Percentiles rank a stretch among this genome's conserved stretches.
Evolutionary conservation across 2,329 filamentous ascomycete species (phyloP).

Genomic region (Paraphaeosphaeria minitans): DNA sequence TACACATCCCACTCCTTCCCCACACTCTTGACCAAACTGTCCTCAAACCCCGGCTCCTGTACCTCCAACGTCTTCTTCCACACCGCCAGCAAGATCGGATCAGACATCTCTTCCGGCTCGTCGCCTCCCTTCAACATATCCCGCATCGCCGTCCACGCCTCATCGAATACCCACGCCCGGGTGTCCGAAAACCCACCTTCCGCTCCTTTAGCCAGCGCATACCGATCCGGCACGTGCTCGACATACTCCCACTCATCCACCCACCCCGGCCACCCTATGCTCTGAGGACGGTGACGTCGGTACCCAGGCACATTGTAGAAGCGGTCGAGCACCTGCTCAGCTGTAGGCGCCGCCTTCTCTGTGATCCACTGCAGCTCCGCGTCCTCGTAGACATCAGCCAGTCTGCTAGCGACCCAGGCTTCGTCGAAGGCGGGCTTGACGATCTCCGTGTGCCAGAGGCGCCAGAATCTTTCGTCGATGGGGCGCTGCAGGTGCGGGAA

Average conservation of each 20-base stretch:
- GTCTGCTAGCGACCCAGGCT: conserved; percentile 21
- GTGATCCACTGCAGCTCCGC: conserved; percentile 3
- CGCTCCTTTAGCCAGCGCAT: background rate
- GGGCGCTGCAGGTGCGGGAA: conserved; percentile 21
- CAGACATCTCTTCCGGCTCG: conserved; percentile 15
- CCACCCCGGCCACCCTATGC: conserved; percentile 19
- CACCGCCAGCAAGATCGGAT: conserved; percentile 20
- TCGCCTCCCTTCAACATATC: conserved; percentile 21
- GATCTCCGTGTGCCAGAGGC: conserved; percentile 26
- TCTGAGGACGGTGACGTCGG: background rate
- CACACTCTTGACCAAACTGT: conserved; percentile 14
- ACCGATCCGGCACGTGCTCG: background rate
- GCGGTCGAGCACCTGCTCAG: conserved; percentile 6
- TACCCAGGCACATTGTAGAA: background rate
- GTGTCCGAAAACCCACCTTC: conserved; percentile 13
- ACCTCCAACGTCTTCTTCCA: conserved; percentile 10
- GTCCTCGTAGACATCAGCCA: conserved; percentile 7
- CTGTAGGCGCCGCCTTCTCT: conserved; percentile 8
- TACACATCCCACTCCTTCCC: conserved; percentile 23
- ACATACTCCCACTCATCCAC: background rate
- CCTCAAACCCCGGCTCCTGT: background rate
- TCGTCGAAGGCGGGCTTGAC: conserved; percentile 26
- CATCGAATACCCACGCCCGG: conserved; percentile 9
- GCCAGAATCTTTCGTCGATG: conserved; percentile 17
- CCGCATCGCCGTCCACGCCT: conserved; percentile 22